A percentile compares a stretch with the other conserved stretches of the same genome.
These are phyloP conservation scores for Forsythia viridissima DNA, from an alignment of 257 asterid species.

Conservation along the genomic window DNA sequence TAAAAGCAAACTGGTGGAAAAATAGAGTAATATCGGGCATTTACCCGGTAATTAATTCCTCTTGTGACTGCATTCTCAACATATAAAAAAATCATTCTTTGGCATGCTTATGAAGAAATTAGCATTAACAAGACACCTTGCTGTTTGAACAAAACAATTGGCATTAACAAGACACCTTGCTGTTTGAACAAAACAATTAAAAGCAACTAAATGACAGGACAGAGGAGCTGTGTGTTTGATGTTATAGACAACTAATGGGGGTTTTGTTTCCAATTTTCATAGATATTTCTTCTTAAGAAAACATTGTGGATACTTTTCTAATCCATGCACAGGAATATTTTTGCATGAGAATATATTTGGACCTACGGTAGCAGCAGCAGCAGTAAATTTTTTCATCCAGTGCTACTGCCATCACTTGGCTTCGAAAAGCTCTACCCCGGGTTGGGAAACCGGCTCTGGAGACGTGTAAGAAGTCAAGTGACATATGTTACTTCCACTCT, in stretches of 20 bases:
- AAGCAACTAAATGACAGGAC: conserved; percentile 53
- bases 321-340: background rate
- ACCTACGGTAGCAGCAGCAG: background rate
- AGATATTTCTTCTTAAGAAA: conserved; percentile 30
- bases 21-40: conserved; percentile 28
- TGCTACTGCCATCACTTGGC: background rate
- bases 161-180: background rate
- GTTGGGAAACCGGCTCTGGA: background rate
- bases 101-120: conserved; percentile 68
- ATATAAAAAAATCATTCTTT: conserved; percentile 29
- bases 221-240: conserved; percentile 48
- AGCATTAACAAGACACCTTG: conserved; percentile 38
- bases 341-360: background rate
- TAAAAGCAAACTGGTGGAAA: conserved; percentile 46
- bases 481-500: background rate
- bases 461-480: background rate
- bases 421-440: background rate
- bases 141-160: too few species aligned
- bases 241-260: conserved; percentile 28
- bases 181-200: conserved; percentile 52
- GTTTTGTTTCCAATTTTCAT: conserved; percentile 42
- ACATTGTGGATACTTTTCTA: background rate
- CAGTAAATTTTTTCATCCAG: background rate
- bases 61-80: conserved; percentile 18
- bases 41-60: background rate